phyloP scores from a whole-genome alignment of 2,329 filamentous ascomycete species.

The Hymenoscyphus occultus region DNA sequence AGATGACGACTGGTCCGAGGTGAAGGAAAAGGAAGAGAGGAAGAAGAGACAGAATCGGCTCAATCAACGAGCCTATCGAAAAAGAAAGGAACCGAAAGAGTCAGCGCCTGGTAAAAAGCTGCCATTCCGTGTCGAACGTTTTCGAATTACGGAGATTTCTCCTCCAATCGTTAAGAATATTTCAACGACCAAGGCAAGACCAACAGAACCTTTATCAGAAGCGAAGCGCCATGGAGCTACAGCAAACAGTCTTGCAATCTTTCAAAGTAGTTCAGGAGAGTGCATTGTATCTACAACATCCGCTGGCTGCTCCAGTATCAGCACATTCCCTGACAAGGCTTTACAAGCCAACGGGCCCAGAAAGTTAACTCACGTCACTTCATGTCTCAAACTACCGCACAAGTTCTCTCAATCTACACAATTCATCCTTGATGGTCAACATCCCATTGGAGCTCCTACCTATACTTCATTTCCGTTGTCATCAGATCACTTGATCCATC shows the following conservation, averaged over 20 bases:
- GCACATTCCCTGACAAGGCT: background rate
- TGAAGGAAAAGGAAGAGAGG: conserved; percentile 64
- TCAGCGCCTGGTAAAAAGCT: conserved; percentile 3
- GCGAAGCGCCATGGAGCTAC: background rate
- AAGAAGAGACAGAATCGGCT: conserved; percentile 71
- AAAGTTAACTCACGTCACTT: background rate
- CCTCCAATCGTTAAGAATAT: background rate
- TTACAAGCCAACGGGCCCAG: background rate
- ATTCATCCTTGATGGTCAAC: background rate
- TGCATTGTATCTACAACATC: no score
- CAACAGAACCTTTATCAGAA: background rate
- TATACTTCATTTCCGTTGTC: conserved; percentile 15
- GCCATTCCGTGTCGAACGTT: conserved; percentile 21
- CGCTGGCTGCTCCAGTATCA: background rate
- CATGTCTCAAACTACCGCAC: background rate
- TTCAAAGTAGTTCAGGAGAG: background rate
- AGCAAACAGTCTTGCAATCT: background rate
- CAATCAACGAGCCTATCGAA: conserved; percentile 52
- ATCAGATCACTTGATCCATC: conserved; percentile 28
- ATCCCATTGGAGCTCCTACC: no score
- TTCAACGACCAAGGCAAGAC: background rate
- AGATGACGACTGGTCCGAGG: conserved; percentile 60
- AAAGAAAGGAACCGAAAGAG: conserved; percentile 16
- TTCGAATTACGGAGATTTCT: conserved; percentile 17
- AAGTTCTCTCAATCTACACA: background rate